These are phyloP conservation scores for Lachnellula hyalina DNA, from an alignment of 2,329 filamentous ascomycete species.

Conservation along the genomic window DNA sequence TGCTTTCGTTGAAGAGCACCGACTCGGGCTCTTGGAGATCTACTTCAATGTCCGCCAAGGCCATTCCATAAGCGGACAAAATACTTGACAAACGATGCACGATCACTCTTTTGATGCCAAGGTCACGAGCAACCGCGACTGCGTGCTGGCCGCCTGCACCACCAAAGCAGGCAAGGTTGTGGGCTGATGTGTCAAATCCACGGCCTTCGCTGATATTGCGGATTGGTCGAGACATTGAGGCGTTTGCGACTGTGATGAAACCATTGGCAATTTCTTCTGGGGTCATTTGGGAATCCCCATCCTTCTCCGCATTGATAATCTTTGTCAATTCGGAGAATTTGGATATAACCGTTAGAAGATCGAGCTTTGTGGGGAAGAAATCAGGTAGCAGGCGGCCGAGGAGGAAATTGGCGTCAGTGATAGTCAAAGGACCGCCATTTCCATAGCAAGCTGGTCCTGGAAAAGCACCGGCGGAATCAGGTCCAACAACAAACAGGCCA, in stretches of 20 bases:
- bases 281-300: conserved; percentile 55
- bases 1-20: neutral
- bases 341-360: conserved; percentile 65
- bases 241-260: conserved; percentile 82
- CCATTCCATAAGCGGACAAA: conserved; percentile 86
- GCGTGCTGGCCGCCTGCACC: conserved; percentile 89
- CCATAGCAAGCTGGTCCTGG: conserved; percentile 86
- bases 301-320: conserved; percentile 57
- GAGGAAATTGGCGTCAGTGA: conserved; percentile 84
- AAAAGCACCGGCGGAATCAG: conserved; percentile 63
- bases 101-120: conserved; percentile 78
- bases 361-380: conserved; percentile 75
- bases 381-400: conserved; percentile 77
- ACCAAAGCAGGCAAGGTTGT: conserved; percentile 82
- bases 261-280: conserved; percentile 54
- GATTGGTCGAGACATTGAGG: conserved; percentile 85
- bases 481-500: conserved; percentile 64
- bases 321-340: conserved; percentile 70
- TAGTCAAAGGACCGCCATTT: conserved; percentile 79
- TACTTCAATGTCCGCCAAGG: conserved; percentile 74
- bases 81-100: conserved; percentile 84
- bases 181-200: conserved; percentile 80
- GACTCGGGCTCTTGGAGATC: neutral
- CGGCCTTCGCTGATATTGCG: conserved; percentile 84
- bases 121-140: conserved; percentile 73